These are phyloP conservation scores for Euphorbia tirucalli DNA, from an alignment of 345 rosid species.

Conservation along the genomic window DNA sequence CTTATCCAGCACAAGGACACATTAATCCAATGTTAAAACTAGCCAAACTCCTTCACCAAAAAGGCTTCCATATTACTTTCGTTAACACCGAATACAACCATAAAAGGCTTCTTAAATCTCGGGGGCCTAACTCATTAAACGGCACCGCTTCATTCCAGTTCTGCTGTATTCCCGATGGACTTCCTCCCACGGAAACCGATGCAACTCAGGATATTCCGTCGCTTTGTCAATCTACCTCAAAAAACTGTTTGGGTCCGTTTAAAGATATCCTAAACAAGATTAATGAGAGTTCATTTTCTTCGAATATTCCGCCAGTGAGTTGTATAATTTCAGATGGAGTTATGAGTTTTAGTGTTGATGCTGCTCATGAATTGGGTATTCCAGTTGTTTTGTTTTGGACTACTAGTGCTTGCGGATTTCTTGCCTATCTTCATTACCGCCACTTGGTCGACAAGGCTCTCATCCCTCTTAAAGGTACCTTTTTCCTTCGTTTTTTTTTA, in stretches of 20 bases:
- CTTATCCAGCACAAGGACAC: conserved; percentile 20
- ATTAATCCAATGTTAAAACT: conserved; percentile 19
- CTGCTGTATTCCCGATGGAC: conserved; percentile 20
- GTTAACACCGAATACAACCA: conserved; percentile 18
- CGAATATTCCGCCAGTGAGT: conserved; percentile 15
- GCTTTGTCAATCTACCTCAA: conserved; percentile 13
- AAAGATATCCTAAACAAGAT: neutral
- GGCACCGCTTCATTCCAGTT: conserved; percentile 22
- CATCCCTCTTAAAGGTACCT: conserved; percentile 16
- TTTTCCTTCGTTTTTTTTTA: no score
- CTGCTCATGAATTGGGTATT: conserved; percentile 13
- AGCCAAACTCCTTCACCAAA: conserved; percentile 16
- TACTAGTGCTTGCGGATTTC: conserved; percentile 22
- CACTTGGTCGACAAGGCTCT: conserved; percentile 8
- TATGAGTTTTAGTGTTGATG: conserved; percentile 19
- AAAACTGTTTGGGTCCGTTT: conserved; percentile 9
- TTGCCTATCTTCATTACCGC: conserved; percentile 9
- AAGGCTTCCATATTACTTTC: conserved; percentile 16
- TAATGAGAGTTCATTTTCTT: conserved; percentile 6
- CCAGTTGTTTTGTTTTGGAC: conserved; percentile 23
- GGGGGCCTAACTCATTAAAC: conserved; percentile 13
- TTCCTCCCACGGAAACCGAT: conserved; percentile 15
- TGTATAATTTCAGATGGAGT: conserved; percentile 15
- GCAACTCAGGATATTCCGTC: conserved; percentile 20
- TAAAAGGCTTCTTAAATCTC: conserved; percentile 15